Evolutionary conservation across 306 rosid genomes (phyloP).

Genomic region (Castanopsis chinensis): DNA sequence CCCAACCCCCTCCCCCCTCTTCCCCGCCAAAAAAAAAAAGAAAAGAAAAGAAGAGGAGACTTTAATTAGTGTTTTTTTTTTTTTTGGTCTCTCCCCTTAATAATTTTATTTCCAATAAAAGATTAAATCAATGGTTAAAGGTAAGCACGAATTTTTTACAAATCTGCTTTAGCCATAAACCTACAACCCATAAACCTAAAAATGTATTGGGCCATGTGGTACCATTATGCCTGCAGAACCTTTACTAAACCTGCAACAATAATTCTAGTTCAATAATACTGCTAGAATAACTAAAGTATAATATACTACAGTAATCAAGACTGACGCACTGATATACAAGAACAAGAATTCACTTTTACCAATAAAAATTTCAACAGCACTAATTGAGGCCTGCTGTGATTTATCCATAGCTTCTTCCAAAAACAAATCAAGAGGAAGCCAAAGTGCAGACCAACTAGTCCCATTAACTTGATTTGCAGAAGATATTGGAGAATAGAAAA

Average conservation of each 20-base stretch:
- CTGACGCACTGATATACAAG: no score
- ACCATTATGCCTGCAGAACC: constrained; percentile 69
- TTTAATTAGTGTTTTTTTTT: neutral
- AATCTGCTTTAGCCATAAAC: no score
- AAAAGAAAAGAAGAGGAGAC: neutral
- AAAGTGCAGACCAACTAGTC: constrained; percentile 58
- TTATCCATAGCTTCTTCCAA: constrained; percentile 87
- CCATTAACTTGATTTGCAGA: constrained; percentile 44
- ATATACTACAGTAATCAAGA: neutral
- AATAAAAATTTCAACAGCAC: constrained; percentile 69
- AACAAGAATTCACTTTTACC: constrained; percentile 37
- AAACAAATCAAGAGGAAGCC: constrained; percentile 92
- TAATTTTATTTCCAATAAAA: neutral
- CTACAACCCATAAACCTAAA: constrained; percentile 65
- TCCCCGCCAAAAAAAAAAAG: neutral
- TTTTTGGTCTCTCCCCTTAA: neutral
- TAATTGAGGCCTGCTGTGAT: constrained; percentile 49
- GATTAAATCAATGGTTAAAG: no score
- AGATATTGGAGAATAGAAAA: no score
- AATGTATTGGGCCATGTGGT: constrained; percentile 77
- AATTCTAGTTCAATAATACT: constrained; percentile 28
- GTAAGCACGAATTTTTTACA: no score
- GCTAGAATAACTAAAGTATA: constrained; percentile 4
- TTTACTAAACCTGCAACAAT: constrained; percentile 69
- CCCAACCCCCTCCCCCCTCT: neutral